Percentiles rank a stretch among this genome's conserved stretches.
These are phyloP conservation scores for Wolfiporia cocos DNA, from an alignment of 1,284 basidiomycete species.

Conservation along the genomic window DNA sequence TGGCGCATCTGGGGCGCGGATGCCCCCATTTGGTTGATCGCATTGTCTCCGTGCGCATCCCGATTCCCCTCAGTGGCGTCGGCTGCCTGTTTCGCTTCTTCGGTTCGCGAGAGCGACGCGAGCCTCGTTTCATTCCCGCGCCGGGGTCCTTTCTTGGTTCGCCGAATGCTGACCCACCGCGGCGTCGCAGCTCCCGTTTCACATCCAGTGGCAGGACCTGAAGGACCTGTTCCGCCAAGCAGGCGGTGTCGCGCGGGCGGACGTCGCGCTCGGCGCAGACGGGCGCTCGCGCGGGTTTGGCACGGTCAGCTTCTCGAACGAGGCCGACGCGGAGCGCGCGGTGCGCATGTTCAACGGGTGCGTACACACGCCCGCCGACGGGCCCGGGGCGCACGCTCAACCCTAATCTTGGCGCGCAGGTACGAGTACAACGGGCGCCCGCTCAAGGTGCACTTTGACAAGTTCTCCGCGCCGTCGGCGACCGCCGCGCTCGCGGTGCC, in stretches of 20 bases:
- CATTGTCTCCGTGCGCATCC: too few relatives aligned
- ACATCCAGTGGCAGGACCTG: conserved; percentile 97
- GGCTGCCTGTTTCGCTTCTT: too few relatives aligned
- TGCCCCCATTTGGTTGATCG: too few relatives aligned
- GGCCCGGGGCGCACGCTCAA: too few relatives aligned
- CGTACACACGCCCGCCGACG: conserved; percentile 25
- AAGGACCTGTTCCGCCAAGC: conserved; percentile 90
- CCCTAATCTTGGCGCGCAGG: conserved; percentile 30
- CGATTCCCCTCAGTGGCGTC: too few relatives aligned
- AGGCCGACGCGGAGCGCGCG: conserved; percentile 83
- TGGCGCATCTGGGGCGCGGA: too few relatives aligned
- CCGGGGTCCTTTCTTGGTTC: too few relatives aligned
- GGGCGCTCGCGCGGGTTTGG: conserved; percentile 86
- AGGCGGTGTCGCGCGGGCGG: conserved; percentile 83
- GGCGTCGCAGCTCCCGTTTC: conserved; percentile 75
- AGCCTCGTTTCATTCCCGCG: too few relatives aligned
- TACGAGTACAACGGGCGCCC: conserved; percentile 84
- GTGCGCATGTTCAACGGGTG: conserved; percentile 85
- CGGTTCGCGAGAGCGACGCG: too few relatives aligned
- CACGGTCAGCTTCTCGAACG: conserved; percentile 80
- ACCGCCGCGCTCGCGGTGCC: conserved; percentile 23
- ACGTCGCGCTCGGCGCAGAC: conserved; percentile 80
- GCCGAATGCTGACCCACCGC: too few relatives aligned
- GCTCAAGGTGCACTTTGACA: conserved; percentile 86
- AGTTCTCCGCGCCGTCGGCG: conserved; percentile 42